A percentile compares a stretch with the other conserved stretches of the same genome.
phyloP scores from a whole-genome alignment of 2,329 filamentous ascomycete species.

The Colletotrichum salicis region DNA sequence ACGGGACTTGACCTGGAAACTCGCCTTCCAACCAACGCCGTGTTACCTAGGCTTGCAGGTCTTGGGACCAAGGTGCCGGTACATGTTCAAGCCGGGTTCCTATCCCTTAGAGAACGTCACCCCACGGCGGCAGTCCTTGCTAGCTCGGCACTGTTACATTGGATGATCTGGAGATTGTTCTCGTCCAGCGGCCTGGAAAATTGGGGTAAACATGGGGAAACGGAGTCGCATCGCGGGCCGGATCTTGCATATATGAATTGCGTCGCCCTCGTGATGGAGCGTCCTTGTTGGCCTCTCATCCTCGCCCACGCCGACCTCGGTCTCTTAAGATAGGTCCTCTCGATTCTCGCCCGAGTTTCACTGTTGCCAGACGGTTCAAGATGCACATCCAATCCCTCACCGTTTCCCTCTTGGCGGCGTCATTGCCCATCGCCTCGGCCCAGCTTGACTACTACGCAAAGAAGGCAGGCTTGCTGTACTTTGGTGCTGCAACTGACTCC shows the following conservation, averaged over 20 bases:
- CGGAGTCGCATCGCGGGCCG: slow-evolving; percentile 4
- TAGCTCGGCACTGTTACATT: neutral
- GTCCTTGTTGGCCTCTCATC: neutral
- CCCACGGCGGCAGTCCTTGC: neutral
- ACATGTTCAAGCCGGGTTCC: slow-evolving; percentile 7
- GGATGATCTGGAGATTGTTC: slow-evolving; percentile 4
- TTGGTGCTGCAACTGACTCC: slow-evolving; percentile 70
- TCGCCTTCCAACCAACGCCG: slow-evolving; percentile 14
- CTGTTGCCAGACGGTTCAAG: slow-evolving; percentile 6
- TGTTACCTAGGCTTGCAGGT: slow-evolving; percentile 7
- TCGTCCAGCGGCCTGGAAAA: slow-evolving; percentile 10
- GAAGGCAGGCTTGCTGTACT: slow-evolving; percentile 66
- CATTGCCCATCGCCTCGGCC: slow-evolving; percentile 43
- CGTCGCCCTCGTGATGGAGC: slow-evolving; percentile 6
- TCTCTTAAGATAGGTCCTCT: slow-evolving; percentile 18
- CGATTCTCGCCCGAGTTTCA: neutral
- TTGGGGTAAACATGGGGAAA: slow-evolving; percentile 22
- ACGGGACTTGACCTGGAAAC: neutral
- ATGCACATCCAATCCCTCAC: slow-evolving; percentile 40
- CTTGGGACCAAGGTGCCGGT: slow-evolving; percentile 25
- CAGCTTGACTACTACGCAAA: slow-evolving; percentile 61
- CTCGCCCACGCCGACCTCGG: slow-evolving; percentile 9
- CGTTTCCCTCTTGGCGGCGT: slow-evolving; percentile 42
- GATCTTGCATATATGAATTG: slow-evolving; percentile 35
- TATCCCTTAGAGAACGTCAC: slow-evolving; percentile 33